Conservation (phyloP, 179 eudicot genomes). For the Drosera spatulata region DNA sequence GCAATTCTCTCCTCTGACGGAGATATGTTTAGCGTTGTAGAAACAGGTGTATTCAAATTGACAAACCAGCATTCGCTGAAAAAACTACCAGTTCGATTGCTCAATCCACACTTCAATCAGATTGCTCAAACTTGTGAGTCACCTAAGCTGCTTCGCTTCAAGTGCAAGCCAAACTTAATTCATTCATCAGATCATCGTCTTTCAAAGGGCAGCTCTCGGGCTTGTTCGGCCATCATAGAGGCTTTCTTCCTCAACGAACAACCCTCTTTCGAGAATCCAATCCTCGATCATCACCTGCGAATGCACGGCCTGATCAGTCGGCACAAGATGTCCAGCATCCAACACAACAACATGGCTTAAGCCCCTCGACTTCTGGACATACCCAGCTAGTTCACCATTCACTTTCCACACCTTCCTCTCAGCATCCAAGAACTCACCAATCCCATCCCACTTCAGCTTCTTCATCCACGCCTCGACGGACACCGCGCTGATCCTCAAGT, state of each 20-base stretch:
- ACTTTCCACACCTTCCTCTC: conserved; percentile 70
- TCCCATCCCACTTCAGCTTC: conserved; percentile 51
- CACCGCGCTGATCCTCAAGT: conserved; percentile 70
- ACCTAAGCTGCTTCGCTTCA: too few species aligned
- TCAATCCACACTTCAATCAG: too few species aligned
- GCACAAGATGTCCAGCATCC: conserved; percentile 83
- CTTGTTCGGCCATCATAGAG: neutral
- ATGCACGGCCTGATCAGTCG: conserved; percentile 32
- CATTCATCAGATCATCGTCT: neutral
- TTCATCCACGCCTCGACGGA: conserved; percentile 63
- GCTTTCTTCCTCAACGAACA: conserved; percentile 15
- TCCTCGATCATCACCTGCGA: conserved; percentile 54
- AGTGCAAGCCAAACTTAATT: too few species aligned
- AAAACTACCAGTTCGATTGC: too few species aligned
- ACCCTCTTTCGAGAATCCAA: conserved; percentile 52
- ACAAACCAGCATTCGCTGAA: too few species aligned
- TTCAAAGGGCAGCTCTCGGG: neutral
- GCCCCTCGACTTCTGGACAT: conserved; percentile 64
- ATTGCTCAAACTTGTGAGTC: too few species aligned
- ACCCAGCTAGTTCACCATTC: conserved; percentile 49
- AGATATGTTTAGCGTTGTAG: too few species aligned
- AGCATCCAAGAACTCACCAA: conserved; percentile 28
- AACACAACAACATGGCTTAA: conserved; percentile 64
- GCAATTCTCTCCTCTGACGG: too few species aligned
- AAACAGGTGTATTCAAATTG: too few species aligned